A percentile compares a stretch with the other conserved stretches of the same genome.
Evolutionary conservation across 306 rosid species (phyloP).

Genomic region (Vigna trinervia): DNA sequence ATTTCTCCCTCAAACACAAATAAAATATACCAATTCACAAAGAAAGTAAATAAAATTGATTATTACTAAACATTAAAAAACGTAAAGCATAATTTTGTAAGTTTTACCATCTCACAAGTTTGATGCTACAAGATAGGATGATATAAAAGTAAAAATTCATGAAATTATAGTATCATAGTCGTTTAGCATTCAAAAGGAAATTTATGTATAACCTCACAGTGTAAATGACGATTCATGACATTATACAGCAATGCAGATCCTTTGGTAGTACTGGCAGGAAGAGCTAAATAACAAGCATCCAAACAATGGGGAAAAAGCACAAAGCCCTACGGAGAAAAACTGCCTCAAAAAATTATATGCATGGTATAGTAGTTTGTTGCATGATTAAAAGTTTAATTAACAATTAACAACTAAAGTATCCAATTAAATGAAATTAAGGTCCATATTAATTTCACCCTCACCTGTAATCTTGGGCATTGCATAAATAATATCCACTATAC

Average conservation of each 20-base stretch:
- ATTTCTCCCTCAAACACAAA: neutral
- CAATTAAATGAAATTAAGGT: constrained; percentile 37
- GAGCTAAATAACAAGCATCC: constrained; percentile 89
- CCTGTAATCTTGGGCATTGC: constrained; percentile 85
- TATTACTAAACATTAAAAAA: neutral
- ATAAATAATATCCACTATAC: constrained; percentile 84
- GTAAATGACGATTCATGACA: constrained; percentile 81
- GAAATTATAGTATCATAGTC: constrained; percentile 18
- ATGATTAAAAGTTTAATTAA: constrained; percentile 2
- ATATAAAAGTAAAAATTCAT: constrained; percentile 29
- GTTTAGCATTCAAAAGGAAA: constrained; percentile 30
- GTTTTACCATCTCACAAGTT: constrained; percentile 31
- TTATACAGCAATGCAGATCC: constrained; percentile 90
- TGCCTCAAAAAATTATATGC: constrained; percentile 14
- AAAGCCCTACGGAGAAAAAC: constrained; percentile 65
- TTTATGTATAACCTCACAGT: constrained; percentile 78
- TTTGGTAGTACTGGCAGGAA: constrained; percentile 84
- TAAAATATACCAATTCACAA: constrained; percentile 25
- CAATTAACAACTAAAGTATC: constrained; percentile 24
- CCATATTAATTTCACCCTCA: constrained; percentile 50
- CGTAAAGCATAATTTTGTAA: neutral
- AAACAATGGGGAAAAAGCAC: constrained; percentile 78
- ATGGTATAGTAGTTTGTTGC: constrained; percentile 10
- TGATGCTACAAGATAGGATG: constrained; percentile 21
- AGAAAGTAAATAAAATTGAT: neutral